Evolutionary conservation across 2,329 filamentous ascomycete genomes (phyloP), one percentile per base, ranked within the genome.

Genomic region (Beauveria rudraprayagi): DNA sequence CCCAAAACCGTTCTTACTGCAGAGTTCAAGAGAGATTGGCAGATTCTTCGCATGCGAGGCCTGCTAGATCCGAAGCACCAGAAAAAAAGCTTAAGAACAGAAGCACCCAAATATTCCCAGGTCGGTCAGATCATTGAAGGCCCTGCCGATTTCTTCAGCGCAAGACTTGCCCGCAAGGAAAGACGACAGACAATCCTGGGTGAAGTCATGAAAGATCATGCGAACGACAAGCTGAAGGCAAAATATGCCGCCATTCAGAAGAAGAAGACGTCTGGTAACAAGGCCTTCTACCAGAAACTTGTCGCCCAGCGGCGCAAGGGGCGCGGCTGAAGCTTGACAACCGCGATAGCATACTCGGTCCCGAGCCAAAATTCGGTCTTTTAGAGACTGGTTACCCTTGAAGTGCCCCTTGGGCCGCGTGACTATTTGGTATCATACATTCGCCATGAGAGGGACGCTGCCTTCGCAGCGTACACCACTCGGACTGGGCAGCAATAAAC

Each of bases 41-140:
- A 97, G 74, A 79, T 97, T 11, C 79, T 99, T 62, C 87, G 91
- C 66, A 93, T 97, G 88, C 86, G 94, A 72, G 88, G 87, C 61
- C 87, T 96, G 22, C 80, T 97, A 24, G 93, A 97, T 66, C 87
- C 92, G 1, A 93, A 97, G 72, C 89, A 93, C 69, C 96, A 96
- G 80, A 95, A 93, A 73, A 97, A 97, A 74, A 87, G 93, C 56
- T 82, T 85, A 60, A 92, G 89, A 70, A 80, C 83, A 62, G 69
- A 64, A 44, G 67, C 70, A 10, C 94, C 94, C 1, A 86, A 91
- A 63, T 97, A 89, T 71, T 95, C 90, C 22, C 91, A 96, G 68
- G 85, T 96, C 30, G 94, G 93, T 61, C 93, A 90, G 6, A 85
- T 99, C 63, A 83, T 97, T 61, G 88, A 95, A 69, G 92, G 92